phyloP scores from a whole-genome alignment of 2,329 filamentous ascomycete genomes.

The Ceratocystis diversiconidia region DNA sequence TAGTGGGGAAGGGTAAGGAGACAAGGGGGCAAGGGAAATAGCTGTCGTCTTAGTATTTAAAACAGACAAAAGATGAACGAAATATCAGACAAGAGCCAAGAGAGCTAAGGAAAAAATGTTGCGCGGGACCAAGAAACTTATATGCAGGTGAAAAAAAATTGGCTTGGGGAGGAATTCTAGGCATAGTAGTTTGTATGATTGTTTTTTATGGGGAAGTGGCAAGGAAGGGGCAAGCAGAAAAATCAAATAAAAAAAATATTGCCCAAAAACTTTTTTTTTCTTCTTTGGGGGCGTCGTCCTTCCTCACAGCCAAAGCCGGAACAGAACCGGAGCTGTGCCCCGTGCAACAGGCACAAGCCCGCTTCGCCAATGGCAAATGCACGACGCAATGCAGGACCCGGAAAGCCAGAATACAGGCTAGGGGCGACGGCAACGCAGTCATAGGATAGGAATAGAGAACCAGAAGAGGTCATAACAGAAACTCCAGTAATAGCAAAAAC shows the following conservation, averaged over 20 bases:
- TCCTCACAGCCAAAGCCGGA: constrained; percentile 11
- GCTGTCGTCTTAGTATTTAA: neutral
- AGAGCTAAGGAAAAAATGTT: constrained; percentile 7
- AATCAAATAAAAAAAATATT: constrained; percentile 1
- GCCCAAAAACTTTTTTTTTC: constrained; percentile 5
- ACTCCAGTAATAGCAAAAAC: constrained; percentile 2
- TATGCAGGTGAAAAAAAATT: constrained; percentile 11
- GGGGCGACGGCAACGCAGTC: neutral
- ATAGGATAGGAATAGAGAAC: neutral
- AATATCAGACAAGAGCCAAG: constrained; percentile 13
- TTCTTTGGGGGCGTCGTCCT: constrained; percentile 8
- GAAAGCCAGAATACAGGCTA: neutral
- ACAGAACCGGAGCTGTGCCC: constrained; percentile 15
- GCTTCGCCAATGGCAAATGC: neutral
- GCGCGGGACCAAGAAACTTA: constrained; percentile 13
- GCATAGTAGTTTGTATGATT: neutral
- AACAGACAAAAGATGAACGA: constrained; percentile 1
- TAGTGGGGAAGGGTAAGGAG: neutral
- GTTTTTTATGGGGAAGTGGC: constrained; percentile 15
- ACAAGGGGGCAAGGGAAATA: constrained; percentile 1
- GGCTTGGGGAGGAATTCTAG: neutral
- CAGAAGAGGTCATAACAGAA: neutral
- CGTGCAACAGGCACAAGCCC: neutral
- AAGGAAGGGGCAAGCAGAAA: constrained; percentile 11
- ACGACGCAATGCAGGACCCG: neutral